Evolutionary conservation across 495 filamentous ascomycete genomes (phyloP), one percentile per base, ranked within the genome.

Genomic region (Tuber melanosporum): DNA sequence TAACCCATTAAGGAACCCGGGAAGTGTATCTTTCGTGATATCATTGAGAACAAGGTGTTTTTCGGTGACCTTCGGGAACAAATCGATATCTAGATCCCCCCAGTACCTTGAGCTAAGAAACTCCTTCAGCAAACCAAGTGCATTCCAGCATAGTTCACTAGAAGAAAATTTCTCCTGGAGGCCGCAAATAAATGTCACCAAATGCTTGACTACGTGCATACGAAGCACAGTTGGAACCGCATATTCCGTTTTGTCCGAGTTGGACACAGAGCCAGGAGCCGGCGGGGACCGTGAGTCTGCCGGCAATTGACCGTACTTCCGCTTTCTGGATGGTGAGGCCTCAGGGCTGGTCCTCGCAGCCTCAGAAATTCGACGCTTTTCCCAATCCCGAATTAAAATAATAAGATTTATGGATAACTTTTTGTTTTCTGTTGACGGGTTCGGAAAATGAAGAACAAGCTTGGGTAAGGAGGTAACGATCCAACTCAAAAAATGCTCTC

Each of bases 401-500:
- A 98, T 94, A 78, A 99, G 88, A 78, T 94, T 94, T 44, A 99
- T 87, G 0, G 93, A 95, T 6, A 98, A 87, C 83, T 94, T 97
- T 85, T 95, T 96, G 85, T 90, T 93, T 82, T 99, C 96, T 73
- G 94, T 95, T 0, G 94, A 97, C 9, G 93, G 91, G 74, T 91
- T 96, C 10, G 93, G 91, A 36, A 92, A 91, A 47, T 90, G 88
- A 3, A 94, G 93, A 78, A 98, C 93, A 39, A 83, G 45, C 84
- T 98, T 98, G 46, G 91, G 88, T 36, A 99, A 86, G 4, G 93
- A 94, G 15, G 90, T 91, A 75, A 98, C 94, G 79, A 98, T 97
- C 77, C 94, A 88, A 75, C 91, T 90, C 17, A 94, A 89, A 73
- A 98, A 96, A 79, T 93, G 92, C 74, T 98, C 96, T 74, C 96